Conservation (phyloP, 2,329 filamentous ascomycete species). For the Tolypocladium amazonense region DNA sequence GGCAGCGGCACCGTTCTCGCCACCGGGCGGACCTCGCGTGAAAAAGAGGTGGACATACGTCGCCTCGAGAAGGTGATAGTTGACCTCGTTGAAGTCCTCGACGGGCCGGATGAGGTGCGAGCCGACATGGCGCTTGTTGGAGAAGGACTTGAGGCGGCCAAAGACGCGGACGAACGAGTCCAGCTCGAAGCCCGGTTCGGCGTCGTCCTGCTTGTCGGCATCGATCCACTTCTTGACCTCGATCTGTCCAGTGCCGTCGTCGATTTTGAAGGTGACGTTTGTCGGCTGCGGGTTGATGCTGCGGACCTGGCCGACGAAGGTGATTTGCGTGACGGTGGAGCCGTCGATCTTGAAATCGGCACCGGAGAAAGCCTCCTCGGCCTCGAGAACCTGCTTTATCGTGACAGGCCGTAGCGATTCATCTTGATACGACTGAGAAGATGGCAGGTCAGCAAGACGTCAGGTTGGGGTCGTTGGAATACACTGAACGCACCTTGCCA, state of each 20-base stretch:
- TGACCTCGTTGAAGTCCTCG: constrained; percentile 81
- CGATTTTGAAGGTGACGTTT: constrained; percentile 84
- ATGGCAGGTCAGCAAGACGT: background rate
- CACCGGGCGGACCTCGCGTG: constrained; percentile 53
- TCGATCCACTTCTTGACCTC: constrained; percentile 88
- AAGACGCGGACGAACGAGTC: constrained; percentile 79
- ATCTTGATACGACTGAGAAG: constrained; percentile 51
- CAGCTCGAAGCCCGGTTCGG: constrained; percentile 47
- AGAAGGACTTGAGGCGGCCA: constrained; percentile 75
- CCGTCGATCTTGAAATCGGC: constrained; percentile 79
- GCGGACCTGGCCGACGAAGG: constrained; percentile 84
- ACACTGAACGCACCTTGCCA: constrained; percentile 27
- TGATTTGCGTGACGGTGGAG: constrained; percentile 57
- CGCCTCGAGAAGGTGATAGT: constrained; percentile 84
- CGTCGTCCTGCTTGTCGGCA: constrained; percentile 40
- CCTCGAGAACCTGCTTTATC: constrained; percentile 86
- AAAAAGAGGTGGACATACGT: constrained; percentile 81
- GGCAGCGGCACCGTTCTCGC: constrained; percentile 21
- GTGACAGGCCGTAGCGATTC: constrained; percentile 89
- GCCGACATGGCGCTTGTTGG: constrained; percentile 70
- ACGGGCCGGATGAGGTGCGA: constrained; percentile 74
- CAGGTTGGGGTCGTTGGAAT: no score
- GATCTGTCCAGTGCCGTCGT: constrained; percentile 87
- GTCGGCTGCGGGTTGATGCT: constrained; percentile 78
- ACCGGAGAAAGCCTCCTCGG: constrained; percentile 60